A percentile compares a stretch with the other conserved stretches of the same genome.
phyloP scores from a whole-genome alignment of 495 filamentous ascomycete species.

The Umbilicaria muhlenbergii region DNA sequence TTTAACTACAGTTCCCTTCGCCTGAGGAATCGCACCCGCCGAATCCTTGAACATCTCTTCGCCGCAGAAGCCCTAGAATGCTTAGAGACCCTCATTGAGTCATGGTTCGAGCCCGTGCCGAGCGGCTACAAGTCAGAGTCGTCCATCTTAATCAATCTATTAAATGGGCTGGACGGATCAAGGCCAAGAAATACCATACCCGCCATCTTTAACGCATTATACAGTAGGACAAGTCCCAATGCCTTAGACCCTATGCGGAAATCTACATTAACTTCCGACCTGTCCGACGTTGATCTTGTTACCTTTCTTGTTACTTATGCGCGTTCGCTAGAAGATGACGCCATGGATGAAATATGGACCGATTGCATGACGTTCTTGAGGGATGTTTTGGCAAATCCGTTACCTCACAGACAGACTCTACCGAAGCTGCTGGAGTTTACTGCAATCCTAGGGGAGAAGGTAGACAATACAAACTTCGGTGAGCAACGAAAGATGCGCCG shows the following conservation, averaged over 20 bases:
- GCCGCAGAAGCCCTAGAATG: constrained; percentile 90
- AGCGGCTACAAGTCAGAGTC: constrained; percentile 21
- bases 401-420: constrained; percentile 83
- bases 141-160: constrained; percentile 50
- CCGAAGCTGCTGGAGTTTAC: constrained; percentile 80
- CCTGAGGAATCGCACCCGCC: constrained; percentile 74
- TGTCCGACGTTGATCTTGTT: constrained; percentile 69
- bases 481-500: constrained; percentile 88
- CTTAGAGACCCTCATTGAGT: constrained; percentile 71
- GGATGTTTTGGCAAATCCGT: constrained; percentile 83
- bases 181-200: constrained; percentile 86
- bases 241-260: constrained; percentile 67
- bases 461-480: constrained; percentile 95
- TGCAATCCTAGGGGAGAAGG: constrained; percentile 77
- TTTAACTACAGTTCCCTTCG: constrained; percentile 79
- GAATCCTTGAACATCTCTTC: constrained; percentile 85
- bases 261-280: constrained; percentile 70
- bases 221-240: constrained; percentile 74
- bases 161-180: constrained; percentile 84
- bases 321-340: constrained; percentile 81
- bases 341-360: constrained; percentile 97
- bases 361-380: constrained; percentile 86
- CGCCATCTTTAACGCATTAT: constrained; percentile 93
- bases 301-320: constrained; percentile 83
- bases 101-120: constrained; percentile 45